Percentiles rank a stretch among this genome's conserved stretches.
These are phyloP conservation scores for Xylariales sp. DNA, from an alignment of 2,329 filamentous ascomycete species.

Conservation along the genomic window DNA sequence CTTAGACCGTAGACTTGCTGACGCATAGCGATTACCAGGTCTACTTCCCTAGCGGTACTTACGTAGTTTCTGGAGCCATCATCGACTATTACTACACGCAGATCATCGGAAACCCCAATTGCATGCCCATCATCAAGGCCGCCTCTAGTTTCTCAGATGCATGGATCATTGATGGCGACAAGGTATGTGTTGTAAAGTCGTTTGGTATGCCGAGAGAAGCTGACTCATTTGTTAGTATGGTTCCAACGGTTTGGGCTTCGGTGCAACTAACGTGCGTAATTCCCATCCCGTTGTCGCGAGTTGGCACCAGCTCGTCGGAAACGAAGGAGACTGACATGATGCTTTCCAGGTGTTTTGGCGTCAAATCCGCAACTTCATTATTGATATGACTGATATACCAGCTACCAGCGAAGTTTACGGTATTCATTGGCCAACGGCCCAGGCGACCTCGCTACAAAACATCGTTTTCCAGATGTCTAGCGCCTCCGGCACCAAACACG, in stretches of 20 bases:
- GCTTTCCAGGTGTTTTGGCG: slow-evolving; percentile 36
- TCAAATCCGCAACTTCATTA: slow-evolving; percentile 52
- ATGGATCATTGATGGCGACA: slow-evolving; percentile 44
- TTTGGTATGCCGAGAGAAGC: neutral
- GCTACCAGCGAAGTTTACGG: slow-evolving; percentile 41
- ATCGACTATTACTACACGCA: slow-evolving; percentile 76
- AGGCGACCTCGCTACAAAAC: slow-evolving; percentile 57
- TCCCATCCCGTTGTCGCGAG: too few relatives aligned
- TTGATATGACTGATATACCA: slow-evolving; percentile 49
- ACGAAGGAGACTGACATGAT: neutral
- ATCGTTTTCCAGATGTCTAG: slow-evolving; percentile 49
- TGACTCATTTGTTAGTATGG: slow-evolving; percentile 28
- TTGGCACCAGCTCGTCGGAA: too few relatives aligned
- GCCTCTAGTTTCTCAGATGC: slow-evolving; percentile 41
- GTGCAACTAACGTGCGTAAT: slow-evolving; percentile 54
- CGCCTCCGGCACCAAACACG: slow-evolving; percentile 41
- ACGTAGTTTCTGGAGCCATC: slow-evolving; percentile 66
- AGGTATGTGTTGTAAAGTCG: slow-evolving; percentile 8
- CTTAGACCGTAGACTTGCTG: too few relatives aligned
- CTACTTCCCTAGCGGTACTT: slow-evolving; percentile 50
- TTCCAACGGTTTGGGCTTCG: slow-evolving; percentile 39
- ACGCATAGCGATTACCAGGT: too few relatives aligned
- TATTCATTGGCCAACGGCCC: slow-evolving; percentile 65
- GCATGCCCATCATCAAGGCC: slow-evolving; percentile 50
- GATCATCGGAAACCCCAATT: slow-evolving; percentile 42